Conservation (phyloP, 129 eudicot species). For the Saussurea involucrata region DNA sequence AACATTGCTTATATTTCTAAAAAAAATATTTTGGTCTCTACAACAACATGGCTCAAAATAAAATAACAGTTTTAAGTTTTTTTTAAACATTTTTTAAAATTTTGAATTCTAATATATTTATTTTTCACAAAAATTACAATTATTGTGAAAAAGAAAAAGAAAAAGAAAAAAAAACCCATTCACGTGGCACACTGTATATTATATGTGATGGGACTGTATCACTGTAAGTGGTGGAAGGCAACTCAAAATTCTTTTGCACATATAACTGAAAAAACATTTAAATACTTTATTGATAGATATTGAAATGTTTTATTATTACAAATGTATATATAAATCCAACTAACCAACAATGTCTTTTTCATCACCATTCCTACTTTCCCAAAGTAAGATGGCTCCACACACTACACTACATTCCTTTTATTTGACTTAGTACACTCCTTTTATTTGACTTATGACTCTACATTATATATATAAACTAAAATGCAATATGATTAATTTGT, state of each 20-base stretch:
- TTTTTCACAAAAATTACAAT: too few relatives aligned
- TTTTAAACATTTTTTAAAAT: too few relatives aligned
- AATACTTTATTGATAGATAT: not conserved
- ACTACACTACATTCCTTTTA: not conserved
- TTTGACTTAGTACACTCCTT: not conserved
- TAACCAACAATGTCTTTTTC: not conserved
- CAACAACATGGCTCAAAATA: too few relatives aligned
- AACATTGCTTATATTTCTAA: too few relatives aligned
- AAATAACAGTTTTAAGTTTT: too few relatives aligned
- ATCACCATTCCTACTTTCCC: not conserved
- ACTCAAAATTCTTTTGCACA: not conserved
- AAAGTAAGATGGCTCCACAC: conserved; percentile 7
- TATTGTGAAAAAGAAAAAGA: not conserved
- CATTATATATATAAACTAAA: too few relatives aligned
- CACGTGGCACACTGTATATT: not conserved
- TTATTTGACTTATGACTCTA: not conserved
- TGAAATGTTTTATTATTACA: not conserved
- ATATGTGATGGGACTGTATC: conserved; percentile 9
- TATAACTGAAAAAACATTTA: not conserved
- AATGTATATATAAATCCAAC: not conserved
- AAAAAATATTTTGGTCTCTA: too few relatives aligned
- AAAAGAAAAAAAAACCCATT: not conserved
- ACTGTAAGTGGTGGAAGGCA: conserved; percentile 22
- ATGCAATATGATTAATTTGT: too few relatives aligned
- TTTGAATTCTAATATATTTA: too few relatives aligned